Evolutionary conservation across 2,329 filamentous ascomycete genomes (phyloP), one percentile per base, ranked within the genome.

Genomic region (Ilyonectria destructans): DNA sequence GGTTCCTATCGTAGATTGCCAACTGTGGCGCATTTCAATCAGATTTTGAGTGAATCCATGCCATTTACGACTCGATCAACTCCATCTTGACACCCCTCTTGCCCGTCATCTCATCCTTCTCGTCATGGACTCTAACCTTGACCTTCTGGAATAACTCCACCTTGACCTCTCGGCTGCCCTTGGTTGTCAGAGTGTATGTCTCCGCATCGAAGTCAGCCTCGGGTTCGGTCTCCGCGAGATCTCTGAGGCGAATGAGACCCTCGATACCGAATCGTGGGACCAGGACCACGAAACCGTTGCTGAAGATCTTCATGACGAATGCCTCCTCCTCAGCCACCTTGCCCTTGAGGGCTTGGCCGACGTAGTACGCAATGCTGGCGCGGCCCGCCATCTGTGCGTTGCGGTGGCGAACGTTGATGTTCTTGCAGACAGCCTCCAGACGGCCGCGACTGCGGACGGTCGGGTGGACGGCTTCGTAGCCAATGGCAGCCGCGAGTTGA

Each of bases 231-330:
- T 92, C 89, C 4, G 91, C 91, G 66, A 98, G 86, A 82, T 98
- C 96, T 66, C 94, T 87, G 74, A 98, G 84, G 12, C 96, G 88
- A 71, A 99, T 96, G 69, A 98, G 84, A 46, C 94, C 93, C 84
- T 99, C 96, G 76, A 99, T 97, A 46, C 96, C 96, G 81, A 99
- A 99, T 17, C 94, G 87, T 7, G 96, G 96, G 57, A 99, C 96
- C 69, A 98, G 95, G 12, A 98, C 95, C 19, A 98, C 96, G 75
- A 98, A 96, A 7, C 96, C 96, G 82, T 99, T 99, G 79, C 93
- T 95, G 82, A 99, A 99, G 60, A 99, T 92, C 79, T 94, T 93
- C 93, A 99, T 97, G 52, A 99, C 91, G 80, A 97, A 98, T 3
- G 94, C 96, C 65, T 98, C 95, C 81, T 98, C 95, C 75, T 95